phyloP scores from a whole-genome alignment of 2,329 filamentous ascomycete species.

The Metarhizium humberi region DNA sequence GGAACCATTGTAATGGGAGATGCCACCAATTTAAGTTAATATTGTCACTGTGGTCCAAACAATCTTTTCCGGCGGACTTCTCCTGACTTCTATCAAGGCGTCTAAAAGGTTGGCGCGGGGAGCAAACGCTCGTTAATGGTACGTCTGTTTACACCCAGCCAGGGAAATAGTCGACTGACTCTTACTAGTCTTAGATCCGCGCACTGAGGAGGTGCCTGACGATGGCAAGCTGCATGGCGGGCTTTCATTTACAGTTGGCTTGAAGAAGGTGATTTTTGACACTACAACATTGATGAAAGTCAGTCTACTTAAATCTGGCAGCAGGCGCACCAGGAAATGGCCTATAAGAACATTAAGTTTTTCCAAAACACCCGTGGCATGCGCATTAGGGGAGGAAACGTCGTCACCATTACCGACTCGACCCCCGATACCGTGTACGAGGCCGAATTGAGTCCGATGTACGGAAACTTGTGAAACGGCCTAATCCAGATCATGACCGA shows the following conservation, averaged over 20 bases:
- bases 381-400: conserved; percentile 21
- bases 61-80: not conserved
- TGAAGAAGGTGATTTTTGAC: conserved; percentile 35
- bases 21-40: conserved; percentile 21
- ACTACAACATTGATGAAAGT: conserved; percentile 26
- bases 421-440: conserved; percentile 31
- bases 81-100: conserved; percentile 23
- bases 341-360: conserved; percentile 34
- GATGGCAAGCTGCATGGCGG: conserved; percentile 17
- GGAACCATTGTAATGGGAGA: conserved; percentile 38
- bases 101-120: conserved; percentile 18
- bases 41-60: not conserved
- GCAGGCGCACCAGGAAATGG: conserved; percentile 32
- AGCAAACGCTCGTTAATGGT: conserved; percentile 24
- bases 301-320: conserved; percentile 24
- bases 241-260: conserved; percentile 29
- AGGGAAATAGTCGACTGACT: not conserved
- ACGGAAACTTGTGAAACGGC: conserved; percentile 25
- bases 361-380: conserved; percentile 29
- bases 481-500: conserved; percentile 23
- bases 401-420: conserved; percentile 29
- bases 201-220: too few species aligned
- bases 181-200: not conserved
- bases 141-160: not conserved
- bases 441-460: conserved; percentile 8